Evolutionary conservation across 2,329 filamentous ascomycete genomes (phyloP), one percentile per base, ranked within the genome.

Genomic region (Pseudomassariella vexata): DNA sequence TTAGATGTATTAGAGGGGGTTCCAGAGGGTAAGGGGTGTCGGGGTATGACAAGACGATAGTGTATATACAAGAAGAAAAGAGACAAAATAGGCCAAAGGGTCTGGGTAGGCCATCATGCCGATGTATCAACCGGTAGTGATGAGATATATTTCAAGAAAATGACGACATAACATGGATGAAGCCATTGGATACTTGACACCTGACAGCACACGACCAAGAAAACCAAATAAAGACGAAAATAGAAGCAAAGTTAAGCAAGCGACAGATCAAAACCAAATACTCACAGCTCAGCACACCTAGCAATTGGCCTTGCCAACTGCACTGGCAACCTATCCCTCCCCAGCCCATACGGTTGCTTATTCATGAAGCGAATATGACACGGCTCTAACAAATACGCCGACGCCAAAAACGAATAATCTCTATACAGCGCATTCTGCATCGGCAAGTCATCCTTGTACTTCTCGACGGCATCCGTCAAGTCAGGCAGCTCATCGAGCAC

Each of bases 391-490:
- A 95, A 68, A 55, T 94, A 95, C 0, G 87, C 85, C 16, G 85
- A 94, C 5, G 88, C 84, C 19, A 95, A 64, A 68, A 95, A 95
- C 10, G 84, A 85, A 57, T 95, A 95, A 63, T 95, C 89, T 14
- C 89, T 74, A 58, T 95, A 95, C 28, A 94, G 64, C 20, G 88
- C 88, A 49, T 89, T 92, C 67, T 94, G 79, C 37, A 86, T 63
- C 11, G 82, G 82, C 23, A 90, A 70, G 59, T 95, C 81, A 39
- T 79, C 65, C 46, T 73, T 68, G 46, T 84, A 82, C 57, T 77
- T 76, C 49, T 92, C 82, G 36, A 95, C 72, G 44, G 76, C 70
- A 5, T 68, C 68, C 1, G 82, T 85, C 28, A 95, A 67, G 57
- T 95, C 85, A 11, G 85, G 82, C 28, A 95, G 73, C 40, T 79